phyloP scores from a whole-genome alignment of 2,329 filamentous ascomycete genomes.

The Elsinoe arachidis region DNA sequence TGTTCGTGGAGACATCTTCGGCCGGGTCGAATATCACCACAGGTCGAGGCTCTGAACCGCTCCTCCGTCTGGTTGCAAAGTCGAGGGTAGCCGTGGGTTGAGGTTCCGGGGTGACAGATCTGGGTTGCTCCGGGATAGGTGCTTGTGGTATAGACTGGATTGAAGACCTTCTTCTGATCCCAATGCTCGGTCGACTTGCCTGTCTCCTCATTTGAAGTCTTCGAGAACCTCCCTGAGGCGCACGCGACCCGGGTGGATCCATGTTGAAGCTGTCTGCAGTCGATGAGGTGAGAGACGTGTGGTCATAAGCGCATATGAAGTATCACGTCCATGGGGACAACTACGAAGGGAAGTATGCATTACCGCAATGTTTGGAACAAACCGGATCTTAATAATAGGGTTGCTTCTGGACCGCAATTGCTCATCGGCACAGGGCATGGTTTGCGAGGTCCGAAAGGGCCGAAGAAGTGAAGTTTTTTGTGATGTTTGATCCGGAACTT shows the following conservation, averaged over 20 bases:
- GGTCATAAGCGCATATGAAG: background rate
- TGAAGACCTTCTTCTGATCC: slow-evolving; percentile 6
- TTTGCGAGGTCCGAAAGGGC: background rate
- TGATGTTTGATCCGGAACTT: background rate
- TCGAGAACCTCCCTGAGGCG: background rate
- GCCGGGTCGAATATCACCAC: background rate
- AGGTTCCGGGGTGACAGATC: background rate
- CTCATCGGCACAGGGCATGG: background rate
- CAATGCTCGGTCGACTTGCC: slow-evolving; percentile 7
- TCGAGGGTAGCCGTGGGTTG: background rate
- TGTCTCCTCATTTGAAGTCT: background rate
- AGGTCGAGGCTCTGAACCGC: slow-evolving; percentile 9
- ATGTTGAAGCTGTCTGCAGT: background rate
- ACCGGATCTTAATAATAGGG: background rate
- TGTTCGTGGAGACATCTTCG: background rate
- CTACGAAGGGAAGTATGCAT: background rate
- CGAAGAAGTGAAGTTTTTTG: background rate
- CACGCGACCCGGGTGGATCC: background rate
- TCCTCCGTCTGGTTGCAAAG: slow-evolving; percentile 6
- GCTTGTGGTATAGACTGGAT: background rate
- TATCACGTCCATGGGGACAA: background rate
- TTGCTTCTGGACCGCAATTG: background rate
- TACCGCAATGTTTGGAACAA: background rate
- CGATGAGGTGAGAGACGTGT: background rate
- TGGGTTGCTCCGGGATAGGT: background rate